phyloP scores from a whole-genome alignment of 2,329 filamentous ascomycete genomes.

The Cadophora sp. region DNA sequence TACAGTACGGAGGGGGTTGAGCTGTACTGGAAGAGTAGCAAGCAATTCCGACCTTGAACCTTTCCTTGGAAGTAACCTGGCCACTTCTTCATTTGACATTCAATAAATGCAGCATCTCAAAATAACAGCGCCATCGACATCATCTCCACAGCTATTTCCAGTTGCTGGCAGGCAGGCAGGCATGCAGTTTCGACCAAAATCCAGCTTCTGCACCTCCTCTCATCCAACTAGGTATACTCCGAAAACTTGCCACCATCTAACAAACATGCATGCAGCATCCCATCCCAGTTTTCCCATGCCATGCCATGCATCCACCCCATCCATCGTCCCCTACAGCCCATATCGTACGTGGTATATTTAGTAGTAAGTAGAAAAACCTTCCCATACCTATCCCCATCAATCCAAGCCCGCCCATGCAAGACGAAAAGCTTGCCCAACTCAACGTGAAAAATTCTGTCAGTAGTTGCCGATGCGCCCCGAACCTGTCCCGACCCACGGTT shows the following conservation, averaged over 20 bases:
- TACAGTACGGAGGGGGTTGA: too few species aligned
- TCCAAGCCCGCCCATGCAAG: conserved; percentile 4
- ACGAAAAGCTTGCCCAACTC: background rate
- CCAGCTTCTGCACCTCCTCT: background rate
- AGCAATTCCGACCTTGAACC: background rate
- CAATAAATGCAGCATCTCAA: background rate
- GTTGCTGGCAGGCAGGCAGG: background rate
- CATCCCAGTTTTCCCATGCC: background rate
- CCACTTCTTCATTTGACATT: background rate
- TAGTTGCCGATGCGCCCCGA: conserved; percentile 6
- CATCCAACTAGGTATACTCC: background rate
- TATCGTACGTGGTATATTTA: too few species aligned
- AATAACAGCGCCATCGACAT: conserved; percentile 8
- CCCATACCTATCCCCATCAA: too few species aligned
- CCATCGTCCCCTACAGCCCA: background rate
- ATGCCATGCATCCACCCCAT: background rate
- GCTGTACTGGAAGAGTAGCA: background rate
- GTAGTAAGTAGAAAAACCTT: too few species aligned
- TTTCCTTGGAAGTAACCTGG: conserved; percentile 1
- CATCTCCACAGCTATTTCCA: background rate
- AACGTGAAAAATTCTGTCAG: background rate
- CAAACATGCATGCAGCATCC: background rate
- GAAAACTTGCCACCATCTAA: background rate
- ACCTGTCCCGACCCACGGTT: background rate
- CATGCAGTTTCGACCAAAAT: background rate